Evolutionary conservation across 2,329 filamentous ascomycete genomes (phyloP).

Genomic region (Cercospora nicotianae): DNA sequence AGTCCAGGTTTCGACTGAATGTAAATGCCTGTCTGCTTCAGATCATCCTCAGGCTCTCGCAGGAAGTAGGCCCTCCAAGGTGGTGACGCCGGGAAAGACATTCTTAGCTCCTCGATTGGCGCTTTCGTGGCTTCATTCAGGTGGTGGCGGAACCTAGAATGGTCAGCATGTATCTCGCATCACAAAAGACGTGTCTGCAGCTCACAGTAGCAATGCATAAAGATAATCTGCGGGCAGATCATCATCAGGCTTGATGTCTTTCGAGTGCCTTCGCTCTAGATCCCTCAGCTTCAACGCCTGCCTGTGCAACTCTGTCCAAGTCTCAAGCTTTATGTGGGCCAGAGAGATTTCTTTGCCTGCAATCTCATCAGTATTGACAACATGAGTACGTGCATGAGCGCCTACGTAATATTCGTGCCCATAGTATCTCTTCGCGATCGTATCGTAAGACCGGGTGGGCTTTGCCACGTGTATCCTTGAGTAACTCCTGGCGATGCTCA

Average conservation of each 20-base stretch:
- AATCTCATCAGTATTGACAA: neutral
- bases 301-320: neutral
- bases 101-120: neutral
- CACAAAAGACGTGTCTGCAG: too few species aligned
- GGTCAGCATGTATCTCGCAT: neutral
- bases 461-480: slow-evolving; percentile 6
- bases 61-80: neutral
- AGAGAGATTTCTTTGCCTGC: neutral
- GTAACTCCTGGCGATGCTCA: slow-evolving; percentile 13
- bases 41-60: neutral
- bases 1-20: neutral
- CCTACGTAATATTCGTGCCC: slow-evolving; percentile 2
- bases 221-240: neutral
- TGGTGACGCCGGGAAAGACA: neutral
- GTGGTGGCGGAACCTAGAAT: neutral
- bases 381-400: too few species aligned
- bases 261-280: neutral
- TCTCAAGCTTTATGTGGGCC: neutral
- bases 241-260: neutral
- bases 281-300: neutral
- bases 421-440: slow-evolving; percentile 5
- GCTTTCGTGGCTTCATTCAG: neutral
- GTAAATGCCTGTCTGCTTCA: neutral
- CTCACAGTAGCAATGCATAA: too few species aligned
- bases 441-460: slow-evolving; percentile 5